Base-by-base conservation (phyloP, 768 basidiomycete genomes). In the Leucosporidium creatinivorum region DNA sequence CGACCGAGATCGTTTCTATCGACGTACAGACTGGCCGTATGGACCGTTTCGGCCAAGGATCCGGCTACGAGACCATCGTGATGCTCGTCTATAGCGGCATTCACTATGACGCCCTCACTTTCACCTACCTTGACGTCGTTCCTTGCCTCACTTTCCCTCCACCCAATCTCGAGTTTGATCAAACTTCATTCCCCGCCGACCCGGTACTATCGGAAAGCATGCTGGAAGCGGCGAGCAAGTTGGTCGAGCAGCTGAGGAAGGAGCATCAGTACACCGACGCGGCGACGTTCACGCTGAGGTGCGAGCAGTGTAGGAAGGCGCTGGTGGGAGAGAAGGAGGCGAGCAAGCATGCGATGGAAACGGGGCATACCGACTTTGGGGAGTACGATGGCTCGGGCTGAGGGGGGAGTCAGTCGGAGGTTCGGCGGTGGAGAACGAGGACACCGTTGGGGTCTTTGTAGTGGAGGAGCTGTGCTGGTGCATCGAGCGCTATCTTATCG, bases 241-340 rank as follows among this genome's bases (percentile, higher is more conserved):
- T 98, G 28, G 89, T 89, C 7, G 82, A 81, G 28, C 83, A 85
- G 67, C 78, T 97, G 74, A 83, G 91, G 39, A 81, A 82, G 39
- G 87, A 86, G 80, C 88, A 85, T 56, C 54, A 60, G 73, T 91
- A 90, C 30, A 97, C 83, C 77, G 89, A 92, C 78, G 78, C 97
- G 55, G 88, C 87, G 74, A 94, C 91, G 77, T 85, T 92, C 81
- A 88, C 88, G 4, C 58, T 69, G 0, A 25, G 30, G 65, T 62
- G 59, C n/a, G 55, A 91, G 86, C 81, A 87, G 60, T 98, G 93
- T 75, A 85, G 87, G 23, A 81, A 85, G 73, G 92, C 90, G 0
- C 79, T 98, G 71, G 93, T 88, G 73, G 94, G 94, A 44, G 93
- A 98, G 81, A 97, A 93, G 75, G 93, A 86, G 68, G 94, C 94